Base-by-base conservation (phyloP, 352 stramenopile species). In the Aphanomyces invadans region DNA sequence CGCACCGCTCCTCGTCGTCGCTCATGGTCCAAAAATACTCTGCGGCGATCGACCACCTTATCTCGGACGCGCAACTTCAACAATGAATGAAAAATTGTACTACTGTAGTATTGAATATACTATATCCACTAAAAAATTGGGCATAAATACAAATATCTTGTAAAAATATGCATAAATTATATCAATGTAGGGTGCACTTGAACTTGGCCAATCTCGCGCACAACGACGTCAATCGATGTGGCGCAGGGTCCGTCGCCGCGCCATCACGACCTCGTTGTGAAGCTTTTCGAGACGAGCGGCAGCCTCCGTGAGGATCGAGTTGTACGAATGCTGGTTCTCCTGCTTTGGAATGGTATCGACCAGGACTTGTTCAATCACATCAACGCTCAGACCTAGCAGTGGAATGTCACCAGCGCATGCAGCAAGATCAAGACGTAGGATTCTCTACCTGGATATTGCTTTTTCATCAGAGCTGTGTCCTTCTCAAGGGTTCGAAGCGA, bases 281-380 rank as follows among this genome's bases (percentile, higher is more conserved):
- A 67, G 17, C 49, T 25, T n/a, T 23, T 67, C 60, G 12, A 67
- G 28, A 19, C 42, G 42, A 17, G 38, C 33, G 2, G 38, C 48
- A 4, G 60, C 60, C 3, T 67, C 46, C 4, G 38, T 57, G 26
- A 67, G 39, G 33, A 36, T 67, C 17, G 60, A 39, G 26, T 42
- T 38, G 33, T 67, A 67, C 42, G 60, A 67, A 38, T 67, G 60
- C 49, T 67, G 42, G 29, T 67, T 31, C 15, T 67, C 29, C 19
- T 32, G 2, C 36, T 67, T 67, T 11, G 60, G 60, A 48, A 67
- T 67, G 3, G 60, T 67, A 26, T 67, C 60, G 17, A 67, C 48
- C 32, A 67, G 60, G 1, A 51, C 33, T 28, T 67, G 60, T 46
- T 60, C 29, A 19, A 67, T 59, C 12, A 67, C 60, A 23, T 31